Conservation (phyloP, 495 filamentous ascomycete genomes). For the Tetracladium marchalianum region DNA sequence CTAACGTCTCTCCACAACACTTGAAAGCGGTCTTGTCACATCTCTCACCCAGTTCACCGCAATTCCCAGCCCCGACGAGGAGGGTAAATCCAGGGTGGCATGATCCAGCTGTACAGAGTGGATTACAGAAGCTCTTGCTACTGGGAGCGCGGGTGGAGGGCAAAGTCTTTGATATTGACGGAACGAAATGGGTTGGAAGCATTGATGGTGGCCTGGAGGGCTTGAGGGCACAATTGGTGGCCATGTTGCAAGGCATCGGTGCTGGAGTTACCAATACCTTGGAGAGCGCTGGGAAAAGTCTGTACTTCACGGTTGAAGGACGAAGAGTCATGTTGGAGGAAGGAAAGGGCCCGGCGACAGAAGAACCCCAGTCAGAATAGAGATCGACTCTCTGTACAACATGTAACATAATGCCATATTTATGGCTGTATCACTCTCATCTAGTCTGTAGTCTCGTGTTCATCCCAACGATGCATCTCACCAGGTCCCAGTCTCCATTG, state of each 20-base stretch:
- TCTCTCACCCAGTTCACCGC: constrained; percentile 55
- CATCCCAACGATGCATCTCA: constrained; percentile 83
- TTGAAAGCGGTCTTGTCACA: constrained; percentile 68
- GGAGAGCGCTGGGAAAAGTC: constrained; percentile 64
- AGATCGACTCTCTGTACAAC: constrained; percentile 15
- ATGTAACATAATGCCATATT: constrained; percentile 4
- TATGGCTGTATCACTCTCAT: background rate
- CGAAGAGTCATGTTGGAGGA: constrained; percentile 74
- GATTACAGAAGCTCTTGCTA: constrained; percentile 76
- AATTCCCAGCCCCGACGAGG: constrained; percentile 68
- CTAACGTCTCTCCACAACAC: constrained; percentile 70
- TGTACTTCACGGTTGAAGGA: constrained; percentile 80
- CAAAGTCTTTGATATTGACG: constrained; percentile 70
- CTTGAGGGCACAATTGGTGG: constrained; percentile 71
- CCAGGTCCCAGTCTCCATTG: constrained; percentile 87
- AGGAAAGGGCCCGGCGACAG: constrained; percentile 28
- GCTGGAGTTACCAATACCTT: constrained; percentile 60
- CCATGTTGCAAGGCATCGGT: constrained; percentile 65
- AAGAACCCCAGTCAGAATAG: constrained; percentile 21
- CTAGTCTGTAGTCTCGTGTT: constrained; percentile 62
- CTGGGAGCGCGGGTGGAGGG: constrained; percentile 76
- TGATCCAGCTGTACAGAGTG: constrained; percentile 64
- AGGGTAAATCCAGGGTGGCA: constrained; percentile 70
- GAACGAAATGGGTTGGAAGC: constrained; percentile 74
- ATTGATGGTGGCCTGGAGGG: constrained; percentile 76